These are phyloP conservation scores for Trichoderma lentiforme DNA, from an alignment of 2,329 filamentous ascomycete genomes.

Conservation along the genomic window DNA sequence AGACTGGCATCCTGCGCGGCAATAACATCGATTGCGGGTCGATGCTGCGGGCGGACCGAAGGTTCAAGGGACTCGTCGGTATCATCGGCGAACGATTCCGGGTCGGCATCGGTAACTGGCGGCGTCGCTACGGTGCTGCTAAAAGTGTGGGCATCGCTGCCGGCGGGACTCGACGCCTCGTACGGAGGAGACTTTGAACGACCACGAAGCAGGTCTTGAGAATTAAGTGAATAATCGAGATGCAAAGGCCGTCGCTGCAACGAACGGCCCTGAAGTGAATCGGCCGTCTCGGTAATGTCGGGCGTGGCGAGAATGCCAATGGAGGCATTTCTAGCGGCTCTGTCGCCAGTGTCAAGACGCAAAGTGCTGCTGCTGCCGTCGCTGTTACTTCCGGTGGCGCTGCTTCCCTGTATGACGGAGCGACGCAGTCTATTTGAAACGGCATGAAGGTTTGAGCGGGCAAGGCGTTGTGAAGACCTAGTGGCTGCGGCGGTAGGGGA, in stretches of 20 bases:
- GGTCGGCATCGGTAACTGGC: conserved; percentile 69
- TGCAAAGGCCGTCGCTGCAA: conserved; percentile 41
- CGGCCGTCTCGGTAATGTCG: conserved; percentile 50
- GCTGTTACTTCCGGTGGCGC: conserved; percentile 10
- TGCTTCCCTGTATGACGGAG: conserved; percentile 30
- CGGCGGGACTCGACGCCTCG: conserved; percentile 50
- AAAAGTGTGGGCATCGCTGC: conserved; percentile 57
- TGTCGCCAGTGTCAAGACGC: conserved; percentile 28
- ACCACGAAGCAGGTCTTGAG: conserved; percentile 43
- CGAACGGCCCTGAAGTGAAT: conserved; percentile 31
- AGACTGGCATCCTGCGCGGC: conserved; percentile 84
- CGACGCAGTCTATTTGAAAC: conserved; percentile 37
- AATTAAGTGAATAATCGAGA: conserved; percentile 42
- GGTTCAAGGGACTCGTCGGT: conserved; percentile 48
- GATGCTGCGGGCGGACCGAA: conserved; percentile 45
- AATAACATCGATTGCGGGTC: conserved; percentile 62
- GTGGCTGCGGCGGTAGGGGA: conserved; percentile 28
- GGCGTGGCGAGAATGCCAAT: conserved; percentile 51
- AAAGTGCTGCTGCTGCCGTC: conserved; percentile 2
- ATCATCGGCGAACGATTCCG: conserved; percentile 57
- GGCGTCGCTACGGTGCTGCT: conserved; percentile 67
- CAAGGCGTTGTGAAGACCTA: conserved; percentile 26
- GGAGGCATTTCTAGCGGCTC: conserved; percentile 25
- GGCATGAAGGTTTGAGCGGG: conserved; percentile 29
- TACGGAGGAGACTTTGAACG: conserved; percentile 37